Evolutionary conservation across 2,329 filamentous ascomycete species (phyloP).

Genomic region (Fusarium ambrosium): DNA sequence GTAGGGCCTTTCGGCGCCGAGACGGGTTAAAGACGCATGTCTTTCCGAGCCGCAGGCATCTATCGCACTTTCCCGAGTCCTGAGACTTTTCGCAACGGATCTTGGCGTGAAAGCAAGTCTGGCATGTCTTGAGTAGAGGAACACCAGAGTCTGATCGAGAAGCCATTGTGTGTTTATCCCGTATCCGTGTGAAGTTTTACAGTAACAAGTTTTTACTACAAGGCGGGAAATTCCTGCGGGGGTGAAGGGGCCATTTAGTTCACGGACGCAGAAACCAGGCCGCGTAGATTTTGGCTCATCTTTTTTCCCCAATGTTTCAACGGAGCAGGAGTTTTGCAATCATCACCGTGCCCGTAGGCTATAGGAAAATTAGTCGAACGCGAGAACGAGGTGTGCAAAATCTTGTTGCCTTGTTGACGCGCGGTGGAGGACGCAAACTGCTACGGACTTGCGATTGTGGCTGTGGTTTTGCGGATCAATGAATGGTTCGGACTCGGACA

Average conservation of each 20-base stretch:
- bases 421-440: not conserved
- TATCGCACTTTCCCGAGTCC: constrained; percentile 50
- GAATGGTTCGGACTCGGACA: not conserved
- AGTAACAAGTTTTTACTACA: not conserved
- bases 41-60: constrained; percentile 52
- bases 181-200: not conserved
- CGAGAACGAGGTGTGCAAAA: not conserved
- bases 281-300: not conserved
- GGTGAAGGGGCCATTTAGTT: constrained; percentile 1
- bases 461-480: not conserved
- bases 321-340: not conserved
- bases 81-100: constrained; percentile 53
- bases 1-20: constrained; percentile 44
- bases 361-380: not conserved
- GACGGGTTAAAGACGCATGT: constrained; percentile 50
- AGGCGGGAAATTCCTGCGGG: constrained; percentile 12
- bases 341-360: constrained; percentile 7
- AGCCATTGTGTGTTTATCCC: constrained; percentile 15
- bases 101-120: constrained; percentile 53
- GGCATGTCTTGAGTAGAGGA: constrained; percentile 50
- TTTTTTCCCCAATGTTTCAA: not conserved
- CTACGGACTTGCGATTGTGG: not conserved
- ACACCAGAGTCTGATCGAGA: constrained; percentile 23
- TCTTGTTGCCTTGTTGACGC: not conserved
- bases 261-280: not conserved